phyloP scores from a whole-genome alignment of 345 rosid genomes.

The Eutrema japonicum region DNA sequence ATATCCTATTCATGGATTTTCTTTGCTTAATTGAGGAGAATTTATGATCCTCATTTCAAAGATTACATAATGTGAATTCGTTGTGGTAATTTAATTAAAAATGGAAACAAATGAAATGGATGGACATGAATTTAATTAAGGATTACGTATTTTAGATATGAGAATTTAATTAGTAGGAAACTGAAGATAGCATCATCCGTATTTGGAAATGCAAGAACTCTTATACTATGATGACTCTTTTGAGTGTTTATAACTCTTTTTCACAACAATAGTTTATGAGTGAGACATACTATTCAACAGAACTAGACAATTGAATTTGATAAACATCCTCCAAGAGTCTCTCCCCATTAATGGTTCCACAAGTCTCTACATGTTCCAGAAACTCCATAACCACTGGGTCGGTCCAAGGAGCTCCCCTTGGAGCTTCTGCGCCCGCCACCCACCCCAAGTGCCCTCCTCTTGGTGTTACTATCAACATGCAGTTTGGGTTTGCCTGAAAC shows the following conservation, averaged over 20 bases:
- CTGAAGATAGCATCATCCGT: not conserved
- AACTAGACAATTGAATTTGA: slow-evolving; percentile 35
- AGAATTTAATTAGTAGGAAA: not conserved
- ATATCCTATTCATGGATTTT: no score
- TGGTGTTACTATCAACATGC: slow-evolving; percentile 85
- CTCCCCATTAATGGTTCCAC: slow-evolving; percentile 26
- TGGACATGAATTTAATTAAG: not conserved
- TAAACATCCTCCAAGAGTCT: slow-evolving; percentile 29
- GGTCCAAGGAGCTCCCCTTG: slow-evolving; percentile 86
- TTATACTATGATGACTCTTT: not conserved
- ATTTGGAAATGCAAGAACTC: not conserved
- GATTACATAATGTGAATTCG: not conserved
- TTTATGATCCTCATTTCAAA: no score
- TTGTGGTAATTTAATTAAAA: not conserved
- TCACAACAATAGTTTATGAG: slow-evolving; percentile 3
- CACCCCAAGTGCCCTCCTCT: slow-evolving; percentile 92
- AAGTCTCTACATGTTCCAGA: slow-evolving; percentile 65
- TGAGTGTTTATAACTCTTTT: slow-evolving; percentile 22
- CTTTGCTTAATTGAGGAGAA: no score
- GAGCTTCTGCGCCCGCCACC: slow-evolving; percentile 82
- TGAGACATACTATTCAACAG: slow-evolving; percentile 7
- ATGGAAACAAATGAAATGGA: no score
- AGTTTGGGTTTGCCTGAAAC: slow-evolving; percentile 72
- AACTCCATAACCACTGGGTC: slow-evolving; percentile 81
- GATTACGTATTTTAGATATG: not conserved